phyloP scores from a whole-genome alignment of 352 stramenopile species.

The Globisporangium echinulatum region DNA sequence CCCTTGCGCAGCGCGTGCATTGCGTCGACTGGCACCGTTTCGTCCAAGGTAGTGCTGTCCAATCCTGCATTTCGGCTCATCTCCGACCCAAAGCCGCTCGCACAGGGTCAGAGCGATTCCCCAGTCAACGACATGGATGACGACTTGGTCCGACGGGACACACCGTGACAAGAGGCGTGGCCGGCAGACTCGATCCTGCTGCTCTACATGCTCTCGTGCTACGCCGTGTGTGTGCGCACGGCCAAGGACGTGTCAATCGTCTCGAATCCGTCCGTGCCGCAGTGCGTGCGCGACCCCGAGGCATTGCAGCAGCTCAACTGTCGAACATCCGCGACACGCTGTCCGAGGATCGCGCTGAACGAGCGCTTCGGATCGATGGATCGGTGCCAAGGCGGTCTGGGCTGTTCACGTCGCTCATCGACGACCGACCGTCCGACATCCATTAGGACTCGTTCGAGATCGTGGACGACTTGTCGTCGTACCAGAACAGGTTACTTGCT shows the following conservation, averaged over 20 bases:
- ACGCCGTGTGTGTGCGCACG: conserved; percentile 89
- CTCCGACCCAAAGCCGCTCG: conserved; percentile 1
- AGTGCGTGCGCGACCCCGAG: conserved; percentile 95
- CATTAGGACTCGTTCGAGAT: conserved; percentile 96
- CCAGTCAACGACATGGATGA: conserved; percentile 4
- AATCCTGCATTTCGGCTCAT: conserved; percentile 5
- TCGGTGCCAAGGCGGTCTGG: conserved; percentile 88
- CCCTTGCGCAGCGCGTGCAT: neutral
- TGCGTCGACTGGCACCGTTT: neutral
- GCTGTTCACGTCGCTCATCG: conserved; percentile 95
- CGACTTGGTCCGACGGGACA: conserved; percentile 25
- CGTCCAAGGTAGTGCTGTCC: conserved; percentile 1
- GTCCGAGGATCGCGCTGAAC: conserved; percentile 95
- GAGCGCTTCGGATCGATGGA: conserved; percentile 94
- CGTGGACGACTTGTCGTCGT: conserved; percentile 94
- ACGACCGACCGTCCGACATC: conserved; percentile 83
- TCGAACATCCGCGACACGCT: conserved; percentile 93
- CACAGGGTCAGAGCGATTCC: neutral
- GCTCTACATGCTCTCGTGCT: conserved; percentile 94
- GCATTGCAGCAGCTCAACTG: conserved; percentile 87
- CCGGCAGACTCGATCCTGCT: conserved; percentile 58
- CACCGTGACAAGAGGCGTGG: conserved; percentile 43
- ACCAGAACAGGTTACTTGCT: conserved; percentile 90
- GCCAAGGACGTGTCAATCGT: conserved; percentile 95
- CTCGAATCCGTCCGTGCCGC: conserved; percentile 95